These are phyloP conservation scores for Nadsonia starkeyi-henricii DNA, from an alignment of 1,139 yeast genomes.

Conservation along the genomic window DNA sequence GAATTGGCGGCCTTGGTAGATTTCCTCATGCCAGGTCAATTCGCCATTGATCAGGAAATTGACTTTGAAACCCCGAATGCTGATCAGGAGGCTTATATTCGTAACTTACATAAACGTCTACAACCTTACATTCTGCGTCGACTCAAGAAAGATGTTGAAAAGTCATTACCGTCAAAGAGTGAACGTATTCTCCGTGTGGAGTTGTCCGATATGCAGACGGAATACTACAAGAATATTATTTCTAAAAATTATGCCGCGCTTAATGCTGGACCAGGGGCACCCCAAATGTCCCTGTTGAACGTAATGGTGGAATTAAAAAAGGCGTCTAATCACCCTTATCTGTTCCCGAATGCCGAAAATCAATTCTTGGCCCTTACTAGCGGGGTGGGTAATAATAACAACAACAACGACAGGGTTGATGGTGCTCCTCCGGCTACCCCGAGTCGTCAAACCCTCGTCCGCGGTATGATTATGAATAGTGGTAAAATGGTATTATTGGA, in stretches of 20 bases:
- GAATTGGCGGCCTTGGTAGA: conserved; percentile 92
- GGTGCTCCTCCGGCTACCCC: conserved; percentile 6
- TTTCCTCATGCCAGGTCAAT: conserved; percentile 90
- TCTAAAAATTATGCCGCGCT: conserved; percentile 86
- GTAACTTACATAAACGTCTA: conserved; percentile 66
- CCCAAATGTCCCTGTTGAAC: conserved; percentile 73
- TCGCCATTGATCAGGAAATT: conserved; percentile 81
- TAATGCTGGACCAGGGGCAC: conserved; percentile 69
- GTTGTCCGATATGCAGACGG: conserved; percentile 86
- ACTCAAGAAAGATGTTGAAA: conserved; percentile 92
- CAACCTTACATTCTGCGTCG: conserved; percentile 89
- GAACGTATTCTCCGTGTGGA: conserved; percentile 93
- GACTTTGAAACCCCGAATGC: conserved; percentile 83
- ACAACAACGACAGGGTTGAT: conserved; percentile 4
- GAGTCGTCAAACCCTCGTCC: conserved; percentile 57
- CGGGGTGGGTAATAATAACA: too few relatives aligned
- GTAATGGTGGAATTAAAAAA: conserved; percentile 92
- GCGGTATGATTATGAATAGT: conserved; percentile 92
- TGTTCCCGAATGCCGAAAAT: conserved; percentile 88
- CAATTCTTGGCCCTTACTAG: conserved; percentile 47
- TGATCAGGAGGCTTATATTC: conserved; percentile 78
- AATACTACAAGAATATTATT: conserved; percentile 83
- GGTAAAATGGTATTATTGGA: conserved; percentile 96
- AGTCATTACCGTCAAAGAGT: conserved; percentile 86
- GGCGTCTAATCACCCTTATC: conserved; percentile 92